Evolutionary conservation across 1,139 yeast species (phyloP), one percentile per base, ranked within the genome.

Genomic region (Meyerozyma sp.): DNA sequence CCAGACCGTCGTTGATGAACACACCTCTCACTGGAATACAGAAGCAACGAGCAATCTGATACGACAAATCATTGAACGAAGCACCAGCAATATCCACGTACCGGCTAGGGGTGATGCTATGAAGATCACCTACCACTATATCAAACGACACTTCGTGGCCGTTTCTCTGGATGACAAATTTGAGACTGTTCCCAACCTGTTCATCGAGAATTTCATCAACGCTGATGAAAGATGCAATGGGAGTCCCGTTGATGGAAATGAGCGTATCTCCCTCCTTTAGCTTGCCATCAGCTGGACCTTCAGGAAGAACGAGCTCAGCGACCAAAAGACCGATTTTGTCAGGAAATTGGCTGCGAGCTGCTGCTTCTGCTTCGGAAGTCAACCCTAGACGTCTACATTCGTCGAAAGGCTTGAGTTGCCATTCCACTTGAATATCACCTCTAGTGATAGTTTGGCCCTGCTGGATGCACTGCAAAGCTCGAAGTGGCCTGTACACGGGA

Each of bases 371-470:
- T 41, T 81, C 94, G 3, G 81, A 68, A 4, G 90, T 81, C 40
- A 91, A 72, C 0, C 97, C 98, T 45, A 90, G 70, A 56, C 97
- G 78, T 55, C 88, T 77, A 67, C 97, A 91, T 60, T 88, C 95
- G 57, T 91, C 96, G 57, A 78, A 91, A 1, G 98, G 96, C 55
- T 82, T 84, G 52, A 89, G 67, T 43, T 78, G 68, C 96, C 96
- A 90, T 57, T 88, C 95, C 4, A 85, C 91, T 65, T 91, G 97
- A 46, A 91, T 87, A 8, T 95, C 90, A 48, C 73, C 77, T 59
- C 77, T 83, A 1, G 94, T 81, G 36, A 91, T 81, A 1, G 83
- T 79, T 41, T 63, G 44, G 1, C 62, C 59, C 2, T 68, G 54
- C 61, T 86, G 95, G 27, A 90, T 69, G 55, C 95, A 89, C 48